A percentile compares a stretch with the other conserved stretches of the same genome.
Conservation (phyloP, 2,329 filamentous ascomycete species). For the Herpomyces periplanetae region DNA sequence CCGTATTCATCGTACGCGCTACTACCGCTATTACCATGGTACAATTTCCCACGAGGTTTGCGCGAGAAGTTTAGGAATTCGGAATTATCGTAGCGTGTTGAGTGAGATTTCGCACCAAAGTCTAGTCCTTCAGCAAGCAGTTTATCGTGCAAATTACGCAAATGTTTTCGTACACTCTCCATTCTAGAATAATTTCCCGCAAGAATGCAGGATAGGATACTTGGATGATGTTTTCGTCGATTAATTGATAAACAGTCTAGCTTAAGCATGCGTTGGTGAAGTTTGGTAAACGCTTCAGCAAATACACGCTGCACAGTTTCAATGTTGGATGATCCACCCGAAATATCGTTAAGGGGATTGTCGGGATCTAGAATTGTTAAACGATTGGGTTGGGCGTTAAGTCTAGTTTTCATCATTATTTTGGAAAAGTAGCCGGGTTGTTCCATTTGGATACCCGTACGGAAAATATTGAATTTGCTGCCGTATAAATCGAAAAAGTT, state of each 20-base stretch:
- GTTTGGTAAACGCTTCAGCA: constrained; percentile 15
- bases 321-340: constrained; percentile 40
- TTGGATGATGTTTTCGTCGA: no score
- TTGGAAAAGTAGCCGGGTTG: constrained; percentile 38
- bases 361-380: constrained; percentile 80
- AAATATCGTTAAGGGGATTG: constrained; percentile 44
- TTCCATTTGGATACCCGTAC: constrained; percentile 30
- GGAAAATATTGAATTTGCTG: constrained; percentile 28
- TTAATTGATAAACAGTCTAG: no score
- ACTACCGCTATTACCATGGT: no score
- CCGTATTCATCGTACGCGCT: no score
- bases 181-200: constrained; percentile 45
- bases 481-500: constrained; percentile 72
- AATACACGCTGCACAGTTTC: constrained; percentile 26
- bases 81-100: no score
- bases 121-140: no score
- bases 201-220: constrained; percentile 29
- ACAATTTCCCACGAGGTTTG: no score
- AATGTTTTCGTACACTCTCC: constrained; percentile 20
- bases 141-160: constrained; percentile 9
- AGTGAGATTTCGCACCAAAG: no score
- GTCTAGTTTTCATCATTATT: constrained; percentile 10
- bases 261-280: constrained; percentile 10
- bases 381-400: constrained; percentile 17
- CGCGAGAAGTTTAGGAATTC: no score